phyloP scores from a whole-genome alignment of 116 monocot species.

The Cymodocea nodosa region DNA sequence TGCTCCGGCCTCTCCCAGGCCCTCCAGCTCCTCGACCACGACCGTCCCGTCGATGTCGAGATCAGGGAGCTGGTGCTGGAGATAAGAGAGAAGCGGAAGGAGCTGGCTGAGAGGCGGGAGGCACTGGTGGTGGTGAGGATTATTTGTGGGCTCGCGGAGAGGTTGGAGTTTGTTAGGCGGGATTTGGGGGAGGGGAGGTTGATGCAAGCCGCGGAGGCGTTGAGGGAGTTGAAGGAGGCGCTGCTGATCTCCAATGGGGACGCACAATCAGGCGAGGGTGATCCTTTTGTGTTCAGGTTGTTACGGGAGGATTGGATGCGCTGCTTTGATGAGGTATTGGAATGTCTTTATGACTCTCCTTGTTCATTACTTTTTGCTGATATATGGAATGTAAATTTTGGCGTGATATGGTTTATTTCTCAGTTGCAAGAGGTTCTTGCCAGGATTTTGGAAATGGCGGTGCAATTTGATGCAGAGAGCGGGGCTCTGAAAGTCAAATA shows the following conservation, averaged over 20 bases:
- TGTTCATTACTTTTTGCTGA: neutral
- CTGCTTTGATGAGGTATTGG: constrained; percentile 60
- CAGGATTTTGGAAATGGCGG: constrained; percentile 33
- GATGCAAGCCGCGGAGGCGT: constrained; percentile 34
- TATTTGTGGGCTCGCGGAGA: constrained; percentile 20
- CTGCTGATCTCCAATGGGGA: constrained; percentile 9
- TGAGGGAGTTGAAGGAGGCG: constrained; percentile 36
- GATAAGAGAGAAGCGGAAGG: constrained; percentile 33
- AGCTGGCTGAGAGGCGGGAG: constrained; percentile 52
- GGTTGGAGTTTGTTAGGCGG: constrained; percentile 23
- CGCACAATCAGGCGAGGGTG: neutral
- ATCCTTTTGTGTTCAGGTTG: constrained; percentile 44
- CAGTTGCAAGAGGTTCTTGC: constrained; percentile 67
- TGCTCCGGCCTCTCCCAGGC: constrained; percentile 26
- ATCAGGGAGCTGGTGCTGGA: constrained; percentile 36
- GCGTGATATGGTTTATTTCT: neutral
- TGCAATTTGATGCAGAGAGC: constrained; percentile 42
- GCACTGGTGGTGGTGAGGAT: constrained; percentile 31
- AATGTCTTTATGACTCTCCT: neutral
- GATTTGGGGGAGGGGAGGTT: constrained; percentile 26
- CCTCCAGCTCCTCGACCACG: constrained; percentile 29
- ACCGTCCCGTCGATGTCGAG: constrained; percentile 24
- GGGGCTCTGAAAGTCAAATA: constrained; percentile 33
- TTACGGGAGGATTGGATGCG: constrained; percentile 56
- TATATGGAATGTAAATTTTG: neutral